Conservation (phyloP, 75 land plant species). For the Pseudotsuga menziesii region DNA sequence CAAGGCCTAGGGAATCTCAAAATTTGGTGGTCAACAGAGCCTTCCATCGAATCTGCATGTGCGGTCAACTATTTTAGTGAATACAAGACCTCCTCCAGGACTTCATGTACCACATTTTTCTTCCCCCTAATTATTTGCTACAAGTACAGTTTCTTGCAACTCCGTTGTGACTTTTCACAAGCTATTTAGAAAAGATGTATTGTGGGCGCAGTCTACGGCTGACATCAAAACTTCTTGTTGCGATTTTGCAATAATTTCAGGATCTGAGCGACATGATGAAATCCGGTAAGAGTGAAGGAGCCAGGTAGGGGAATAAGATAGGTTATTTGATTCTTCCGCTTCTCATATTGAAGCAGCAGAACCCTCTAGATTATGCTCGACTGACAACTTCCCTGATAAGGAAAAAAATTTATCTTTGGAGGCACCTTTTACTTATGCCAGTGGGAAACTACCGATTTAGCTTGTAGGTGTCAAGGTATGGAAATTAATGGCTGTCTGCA, state of each 20-base stretch:
- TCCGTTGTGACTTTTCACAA: background rate
- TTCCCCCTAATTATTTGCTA: background rate
- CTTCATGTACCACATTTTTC: conserved; percentile 36
- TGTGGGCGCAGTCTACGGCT: background rate
- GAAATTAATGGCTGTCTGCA: no score
- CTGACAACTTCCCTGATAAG: conserved; percentile 34
- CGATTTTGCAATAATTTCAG: conserved; percentile 16
- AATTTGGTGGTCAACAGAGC: conserved; percentile 5
- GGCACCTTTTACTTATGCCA: conserved; percentile 34
- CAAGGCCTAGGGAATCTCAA: background rate
- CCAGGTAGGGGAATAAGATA: conserved; percentile 66
- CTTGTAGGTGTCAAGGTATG: conserved; percentile 30
- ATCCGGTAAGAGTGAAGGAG: conserved; percentile 10
- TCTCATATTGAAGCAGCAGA: conserved; percentile 21
- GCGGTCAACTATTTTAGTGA: conserved; percentile 51
- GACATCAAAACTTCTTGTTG: background rate
- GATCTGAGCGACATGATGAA: conserved; percentile 66
- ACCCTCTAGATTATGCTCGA: conserved; percentile 64
- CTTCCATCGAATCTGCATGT: conserved; percentile 37
- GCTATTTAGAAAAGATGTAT: background rate
- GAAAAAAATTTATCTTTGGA: conserved; percentile 67
- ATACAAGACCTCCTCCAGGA: conserved; percentile 59
- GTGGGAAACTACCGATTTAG: conserved; percentile 30
- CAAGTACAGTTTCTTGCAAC: background rate
- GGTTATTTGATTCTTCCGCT: conserved; percentile 66